A percentile compares a stretch with the other conserved stretches of the same genome.
phyloP scores from a whole-genome alignment of 257 asterid genomes.

The Solanum lycopersicoides region DNA sequence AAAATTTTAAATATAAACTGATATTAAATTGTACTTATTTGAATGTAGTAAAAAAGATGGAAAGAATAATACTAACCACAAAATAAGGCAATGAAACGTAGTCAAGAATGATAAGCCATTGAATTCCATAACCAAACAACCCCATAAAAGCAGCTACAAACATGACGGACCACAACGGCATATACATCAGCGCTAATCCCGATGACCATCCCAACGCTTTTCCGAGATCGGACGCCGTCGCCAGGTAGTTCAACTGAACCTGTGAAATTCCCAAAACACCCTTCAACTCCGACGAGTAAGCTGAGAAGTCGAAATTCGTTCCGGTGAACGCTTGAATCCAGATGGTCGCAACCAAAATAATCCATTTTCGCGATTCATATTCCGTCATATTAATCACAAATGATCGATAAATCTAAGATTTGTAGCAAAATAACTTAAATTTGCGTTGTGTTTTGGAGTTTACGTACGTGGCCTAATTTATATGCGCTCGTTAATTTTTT shows the following conservation, averaged over 20 bases:
- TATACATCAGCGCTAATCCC: constrained; percentile 56
- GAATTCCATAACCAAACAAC: constrained; percentile 65
- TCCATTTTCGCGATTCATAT: constrained; percentile 64
- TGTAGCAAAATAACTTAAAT: not conserved
- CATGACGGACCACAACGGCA: constrained; percentile 72
- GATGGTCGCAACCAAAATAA: constrained; percentile 64
- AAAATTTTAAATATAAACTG: no score
- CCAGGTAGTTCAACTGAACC: constrained; percentile 75
- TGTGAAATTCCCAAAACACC: constrained; percentile 60
- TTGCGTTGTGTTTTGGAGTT: not conserved
- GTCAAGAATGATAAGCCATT: constrained; percentile 58
- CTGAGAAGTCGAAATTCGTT: constrained; percentile 81
- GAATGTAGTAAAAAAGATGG: no score
- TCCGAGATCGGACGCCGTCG: constrained; percentile 91
- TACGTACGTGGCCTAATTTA: constrained; percentile 44
- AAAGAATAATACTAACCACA: constrained; percentile 46
- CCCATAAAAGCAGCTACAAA: constrained; percentile 78
- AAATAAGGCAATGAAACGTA: constrained; percentile 58
- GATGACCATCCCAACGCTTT: constrained; percentile 90
- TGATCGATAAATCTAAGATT: not conserved
- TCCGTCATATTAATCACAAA: constrained; percentile 18
- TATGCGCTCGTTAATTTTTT: not conserved
- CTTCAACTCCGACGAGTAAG: constrained; percentile 77
- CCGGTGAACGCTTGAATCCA: constrained; percentile 97
- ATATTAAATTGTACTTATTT: no score